phyloP scores from a whole-genome alignment of 768 basidiomycete genomes.

The Tulasnella sp. region DNA sequence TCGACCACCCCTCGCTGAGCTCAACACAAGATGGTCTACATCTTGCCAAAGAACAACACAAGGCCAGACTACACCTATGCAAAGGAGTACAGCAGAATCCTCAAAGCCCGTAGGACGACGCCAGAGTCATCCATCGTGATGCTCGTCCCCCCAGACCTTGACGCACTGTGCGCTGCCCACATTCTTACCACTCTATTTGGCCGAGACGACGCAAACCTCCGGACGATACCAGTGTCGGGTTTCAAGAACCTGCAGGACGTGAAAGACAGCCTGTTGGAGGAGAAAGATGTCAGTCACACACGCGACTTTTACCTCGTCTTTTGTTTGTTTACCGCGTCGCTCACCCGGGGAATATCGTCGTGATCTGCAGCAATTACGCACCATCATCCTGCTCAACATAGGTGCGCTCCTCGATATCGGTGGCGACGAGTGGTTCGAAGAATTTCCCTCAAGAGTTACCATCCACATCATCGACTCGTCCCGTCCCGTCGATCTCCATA shows the following conservation, averaged over 20 bases:
- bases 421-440: conserved; percentile 73
- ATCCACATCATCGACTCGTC: conserved; percentile 95
- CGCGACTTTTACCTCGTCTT: conserved; percentile 18
- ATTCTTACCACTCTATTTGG: conserved; percentile 89
- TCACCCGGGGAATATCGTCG: conserved; percentile 24
- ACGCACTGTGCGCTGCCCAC: conserved; percentile 86
- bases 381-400: conserved; percentile 89
- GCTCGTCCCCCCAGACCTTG: conserved; percentile 87
- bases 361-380: conserved; percentile 65
- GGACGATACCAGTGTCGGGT: conserved; percentile 86
- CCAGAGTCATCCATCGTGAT: conserved; percentile 82
- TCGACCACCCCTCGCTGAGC: conserved; percentile 16
- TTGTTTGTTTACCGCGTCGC: conserved; percentile 20
- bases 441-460: conserved; percentile 61
- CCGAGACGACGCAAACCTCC: conserved; percentile 91
- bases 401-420: conserved; percentile 86
- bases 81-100: conserved; percentile 16
- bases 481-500: conserved; percentile 85
- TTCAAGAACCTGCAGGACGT: conserved; percentile 72
- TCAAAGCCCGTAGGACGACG: conserved; percentile 7
- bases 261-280: conserved; percentile 65
- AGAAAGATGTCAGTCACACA: conserved; percentile 60
- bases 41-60: conserved; percentile 24
- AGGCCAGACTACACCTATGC: conserved; percentile 23
- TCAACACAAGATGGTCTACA: conserved; percentile 27